Conservation (phyloP, 2,329 filamentous ascomycete species). For the Ophiostoma sp. region DNA sequence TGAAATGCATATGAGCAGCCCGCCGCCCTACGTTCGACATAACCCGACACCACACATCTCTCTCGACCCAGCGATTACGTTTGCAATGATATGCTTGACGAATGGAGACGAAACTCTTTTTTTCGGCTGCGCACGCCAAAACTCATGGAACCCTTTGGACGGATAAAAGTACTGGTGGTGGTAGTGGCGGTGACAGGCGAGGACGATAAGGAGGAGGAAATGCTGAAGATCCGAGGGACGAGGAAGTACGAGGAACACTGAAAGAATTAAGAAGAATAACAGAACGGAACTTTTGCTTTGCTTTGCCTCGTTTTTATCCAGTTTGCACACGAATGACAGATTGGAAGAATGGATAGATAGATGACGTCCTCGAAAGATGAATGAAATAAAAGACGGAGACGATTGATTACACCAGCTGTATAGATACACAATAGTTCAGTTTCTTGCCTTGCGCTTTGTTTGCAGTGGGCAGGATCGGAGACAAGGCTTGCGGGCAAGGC, state of each 20-base stretch:
- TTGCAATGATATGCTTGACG: not conserved
- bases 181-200: not conserved
- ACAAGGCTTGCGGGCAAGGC: conserved; percentile 1
- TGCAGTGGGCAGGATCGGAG: not conserved
- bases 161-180: not conserved
- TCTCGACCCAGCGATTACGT: not conserved
- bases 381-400: conserved; percentile 8
- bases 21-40: not conserved
- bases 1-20: not conserved
- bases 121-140: not conserved
- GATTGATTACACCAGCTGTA: not conserved
- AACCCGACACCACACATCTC: not conserved
- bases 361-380: conserved; percentile 9
- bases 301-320: conserved; percentile 11
- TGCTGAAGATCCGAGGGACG: not conserved
- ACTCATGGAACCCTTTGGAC: not conserved
- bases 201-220: not conserved
- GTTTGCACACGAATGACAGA: not conserved
- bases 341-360: conserved; percentile 10
- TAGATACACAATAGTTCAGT: too few relatives aligned
- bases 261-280: not conserved
- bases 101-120: not conserved
- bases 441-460: not conserved
- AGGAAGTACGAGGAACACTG: not conserved
- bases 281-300: conserved; percentile 10